Evolutionary conservation across 805 yeast species (phyloP).

Genomic region (Scheffersomyces coipomensis): DNA sequence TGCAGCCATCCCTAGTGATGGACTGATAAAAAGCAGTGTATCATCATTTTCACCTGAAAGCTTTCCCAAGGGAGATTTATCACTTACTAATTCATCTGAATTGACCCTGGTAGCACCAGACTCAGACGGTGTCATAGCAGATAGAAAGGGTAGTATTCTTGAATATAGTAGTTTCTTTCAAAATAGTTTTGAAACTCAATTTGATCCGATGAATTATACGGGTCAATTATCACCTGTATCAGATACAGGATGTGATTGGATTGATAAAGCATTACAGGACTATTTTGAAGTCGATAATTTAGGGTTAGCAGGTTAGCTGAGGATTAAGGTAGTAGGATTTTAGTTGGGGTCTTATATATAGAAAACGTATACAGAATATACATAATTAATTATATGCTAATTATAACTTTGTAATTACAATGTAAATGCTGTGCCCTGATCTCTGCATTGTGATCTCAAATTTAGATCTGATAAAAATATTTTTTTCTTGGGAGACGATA

Average conservation of each 20-base stretch:
- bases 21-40: neutral
- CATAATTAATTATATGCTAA: no score
- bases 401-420: no score
- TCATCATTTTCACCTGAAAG: neutral
- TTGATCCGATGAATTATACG: conserved; percentile 7
- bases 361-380: no score
- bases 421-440: no score
- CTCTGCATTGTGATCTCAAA: no score
- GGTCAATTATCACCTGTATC: conserved; percentile 17
- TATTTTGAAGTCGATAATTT: conserved; percentile 7
- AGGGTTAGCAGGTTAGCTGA: no score
- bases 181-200: neutral
- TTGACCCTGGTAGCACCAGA: neutral
- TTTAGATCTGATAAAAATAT: no score
- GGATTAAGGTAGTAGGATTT: no score
- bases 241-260: conserved; percentile 61
- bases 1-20: neutral
- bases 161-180: conserved; percentile 1
- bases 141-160: neutral
- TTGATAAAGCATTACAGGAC: conserved; percentile 36
- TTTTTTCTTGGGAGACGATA: no score
- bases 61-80: neutral
- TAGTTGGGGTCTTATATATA: no score
- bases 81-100: neutral
- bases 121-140: neutral